These are phyloP conservation scores for Mycena citricolor DNA, from an alignment of 1,284 basidiomycete genomes.

Conservation along the genomic window DNA sequence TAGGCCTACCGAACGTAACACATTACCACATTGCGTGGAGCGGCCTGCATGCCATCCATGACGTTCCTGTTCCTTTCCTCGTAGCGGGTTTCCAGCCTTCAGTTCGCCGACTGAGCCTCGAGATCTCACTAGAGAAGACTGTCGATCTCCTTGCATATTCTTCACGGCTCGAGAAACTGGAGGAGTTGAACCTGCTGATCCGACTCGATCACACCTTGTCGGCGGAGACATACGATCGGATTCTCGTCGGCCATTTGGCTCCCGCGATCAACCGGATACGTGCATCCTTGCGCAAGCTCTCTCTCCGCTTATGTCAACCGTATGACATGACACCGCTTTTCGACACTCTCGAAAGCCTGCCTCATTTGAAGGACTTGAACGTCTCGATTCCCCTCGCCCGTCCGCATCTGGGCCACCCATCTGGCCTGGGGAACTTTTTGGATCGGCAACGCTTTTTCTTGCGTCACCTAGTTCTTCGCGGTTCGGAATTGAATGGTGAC, in stretches of 20 bases:
- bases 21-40: conserved; percentile 47
- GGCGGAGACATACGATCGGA: conserved; percentile 25
- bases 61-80: conserved; percentile 37
- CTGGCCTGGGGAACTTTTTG: conserved; percentile 35
- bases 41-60: conserved; percentile 34
- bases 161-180: conserved; percentile 32
- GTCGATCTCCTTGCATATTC: conserved; percentile 32
- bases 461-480: conserved; percentile 36
- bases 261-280: conserved; percentile 36
- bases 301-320: conserved; percentile 40
- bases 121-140: conserved; percentile 40
- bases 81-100: conserved; percentile 35
- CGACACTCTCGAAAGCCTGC: conserved; percentile 30
- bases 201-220: conserved; percentile 35
- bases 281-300: conserved; percentile 35
- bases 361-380: conserved; percentile 33
- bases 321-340: conserved; percentile 41
- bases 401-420: conserved; percentile 38
- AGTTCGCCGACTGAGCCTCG: conserved; percentile 41
- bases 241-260: conserved; percentile 32
- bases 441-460: conserved; percentile 34
- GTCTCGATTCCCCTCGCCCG: conserved; percentile 37
- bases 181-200: conserved; percentile 42
- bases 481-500: conserved; percentile 36
- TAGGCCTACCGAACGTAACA: conserved; percentile 39